Evolutionary conservation across 495 filamentous ascomycete genomes (phyloP), one percentile per base, ranked within the genome.

Genomic region (Penicillium lagena): DNA sequence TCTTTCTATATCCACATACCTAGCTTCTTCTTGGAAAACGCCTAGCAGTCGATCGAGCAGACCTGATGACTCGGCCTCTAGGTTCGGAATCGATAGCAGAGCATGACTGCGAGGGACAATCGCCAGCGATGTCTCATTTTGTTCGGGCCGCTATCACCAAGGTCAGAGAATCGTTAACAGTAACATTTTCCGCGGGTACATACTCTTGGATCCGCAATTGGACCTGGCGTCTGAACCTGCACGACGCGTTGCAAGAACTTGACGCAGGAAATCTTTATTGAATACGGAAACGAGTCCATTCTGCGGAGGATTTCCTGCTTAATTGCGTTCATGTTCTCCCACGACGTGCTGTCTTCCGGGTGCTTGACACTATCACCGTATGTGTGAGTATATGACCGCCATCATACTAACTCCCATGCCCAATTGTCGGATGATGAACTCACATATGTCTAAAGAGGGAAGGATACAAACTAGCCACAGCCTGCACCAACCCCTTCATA

Each of bases 221-320:
- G 66, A 32, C 89, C 90, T 11, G 83, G 83, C 7, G 90, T 96
- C 61, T 98, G 91, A 7, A 88, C 84, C 43, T 95, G 84, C 35
- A 98, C 86, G 31, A 97, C 89, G 22, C 87, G 79, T 69, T 97
- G 90, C 12, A 87, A 82, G 57, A 98, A 97, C 60, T 98, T 98
- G 75, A 96, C 86, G 65, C 93, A 96, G 73, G 89, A 91, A 57
- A 96, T 77, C 58, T 83, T 85, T 36, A 97, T 80, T 1, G 87
- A 81, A 8, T 80, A 72, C 4, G 79, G 71, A 9, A 87, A 89
- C 15, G 73, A 75, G 64, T 97, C 93, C 93, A 90, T 96, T 59
- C 90, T 79, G 38, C 76, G 81, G 46, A 96, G 63, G 44, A 98
- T 90, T 40, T 83, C 86, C 13, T 82, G 80, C 68, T 98, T 98